These are phyloP conservation scores for Fusarium duplospermum DNA, from an alignment of 2,329 filamentous ascomycete species.

Conservation along the genomic window DNA sequence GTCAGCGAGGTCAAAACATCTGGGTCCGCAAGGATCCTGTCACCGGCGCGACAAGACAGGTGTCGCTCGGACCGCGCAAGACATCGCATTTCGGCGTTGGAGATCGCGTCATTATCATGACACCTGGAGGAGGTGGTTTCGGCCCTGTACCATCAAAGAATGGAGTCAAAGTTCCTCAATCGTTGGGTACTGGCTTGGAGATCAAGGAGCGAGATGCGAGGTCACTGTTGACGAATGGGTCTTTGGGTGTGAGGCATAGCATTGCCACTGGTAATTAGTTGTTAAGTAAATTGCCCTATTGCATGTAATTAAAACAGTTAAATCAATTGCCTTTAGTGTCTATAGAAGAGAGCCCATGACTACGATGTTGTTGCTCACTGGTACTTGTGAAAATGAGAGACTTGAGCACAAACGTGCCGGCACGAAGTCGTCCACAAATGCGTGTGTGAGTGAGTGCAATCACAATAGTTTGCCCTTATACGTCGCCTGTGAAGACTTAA, in stretches of 20 bases:
- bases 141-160: constrained; percentile 7
- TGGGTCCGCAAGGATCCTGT: constrained; percentile 63
- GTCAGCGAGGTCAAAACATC: constrained; percentile 74
- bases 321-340: background rate
- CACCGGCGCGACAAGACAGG: constrained; percentile 48
- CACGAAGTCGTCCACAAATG: too few relatives aligned
- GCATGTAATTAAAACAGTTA: background rate
- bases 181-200: background rate
- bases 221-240: constrained; percentile 32
- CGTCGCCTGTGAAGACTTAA: too few relatives aligned
- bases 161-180: background rate
- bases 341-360: background rate
- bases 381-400: background rate
- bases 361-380: background rate
- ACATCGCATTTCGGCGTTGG: constrained; percentile 37
- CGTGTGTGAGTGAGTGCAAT: too few relatives aligned
- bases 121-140: constrained; percentile 44
- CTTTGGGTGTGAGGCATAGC: constrained; percentile 32
- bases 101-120: constrained; percentile 42
- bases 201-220: constrained; percentile 24
- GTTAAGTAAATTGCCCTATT: background rate
- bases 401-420: too few relatives aligned
- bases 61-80: constrained; percentile 36
- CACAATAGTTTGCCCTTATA: too few relatives aligned
- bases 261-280: constrained; percentile 32